phyloP scores from a whole-genome alignment of 805 yeast species.

The Brettanomyces custersianus region DNA sequence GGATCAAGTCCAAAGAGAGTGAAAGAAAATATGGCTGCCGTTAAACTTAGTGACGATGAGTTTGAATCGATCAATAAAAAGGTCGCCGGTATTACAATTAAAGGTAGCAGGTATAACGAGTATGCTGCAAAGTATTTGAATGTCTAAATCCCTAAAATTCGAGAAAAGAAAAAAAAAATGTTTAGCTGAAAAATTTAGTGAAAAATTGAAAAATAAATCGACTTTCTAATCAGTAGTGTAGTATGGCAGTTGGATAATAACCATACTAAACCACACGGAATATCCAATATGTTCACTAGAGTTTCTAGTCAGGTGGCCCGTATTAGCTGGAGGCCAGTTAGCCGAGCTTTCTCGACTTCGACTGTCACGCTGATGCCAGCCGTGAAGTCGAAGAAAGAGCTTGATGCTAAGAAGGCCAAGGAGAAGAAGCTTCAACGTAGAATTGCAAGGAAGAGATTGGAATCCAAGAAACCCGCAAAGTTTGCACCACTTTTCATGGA shows the following conservation, averaged over 20 bases:
- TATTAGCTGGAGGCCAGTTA: neutral
- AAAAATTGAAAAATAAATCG: neutral
- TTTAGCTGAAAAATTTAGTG: neutral
- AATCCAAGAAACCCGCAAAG: slow-evolving; percentile 35
- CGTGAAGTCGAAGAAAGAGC: slow-evolving; percentile 20
- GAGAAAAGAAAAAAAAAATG: neutral
- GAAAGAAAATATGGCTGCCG: slow-evolving; percentile 44
- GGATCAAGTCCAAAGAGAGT: slow-evolving; percentile 54
- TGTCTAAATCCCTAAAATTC: slow-evolving; percentile 1
- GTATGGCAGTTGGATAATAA: too few species aligned
- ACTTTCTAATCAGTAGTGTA: too few species aligned
- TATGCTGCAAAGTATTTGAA: slow-evolving; percentile 5
- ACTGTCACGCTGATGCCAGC: slow-evolving; percentile 7
- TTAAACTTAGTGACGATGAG: slow-evolving; percentile 47
- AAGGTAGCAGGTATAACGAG: slow-evolving; percentile 33
- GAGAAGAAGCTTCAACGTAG: slow-evolving; percentile 19
- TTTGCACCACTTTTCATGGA: slow-evolving; percentile 60
- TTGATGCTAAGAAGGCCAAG: slow-evolving; percentile 17
- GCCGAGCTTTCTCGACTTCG: slow-evolving; percentile 1
- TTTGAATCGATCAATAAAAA: slow-evolving; percentile 42
- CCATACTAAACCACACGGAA: too few species aligned
- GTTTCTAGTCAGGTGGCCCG: neutral
- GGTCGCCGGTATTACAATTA: slow-evolving; percentile 32
- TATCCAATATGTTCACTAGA: neutral
- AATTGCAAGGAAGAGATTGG: slow-evolving; percentile 17